Evolutionary conservation across 192 early-diverging fungal genomes (phyloP), one percentile per base, ranked within the genome.

Genomic region (Lobosporangium transversale): DNA sequence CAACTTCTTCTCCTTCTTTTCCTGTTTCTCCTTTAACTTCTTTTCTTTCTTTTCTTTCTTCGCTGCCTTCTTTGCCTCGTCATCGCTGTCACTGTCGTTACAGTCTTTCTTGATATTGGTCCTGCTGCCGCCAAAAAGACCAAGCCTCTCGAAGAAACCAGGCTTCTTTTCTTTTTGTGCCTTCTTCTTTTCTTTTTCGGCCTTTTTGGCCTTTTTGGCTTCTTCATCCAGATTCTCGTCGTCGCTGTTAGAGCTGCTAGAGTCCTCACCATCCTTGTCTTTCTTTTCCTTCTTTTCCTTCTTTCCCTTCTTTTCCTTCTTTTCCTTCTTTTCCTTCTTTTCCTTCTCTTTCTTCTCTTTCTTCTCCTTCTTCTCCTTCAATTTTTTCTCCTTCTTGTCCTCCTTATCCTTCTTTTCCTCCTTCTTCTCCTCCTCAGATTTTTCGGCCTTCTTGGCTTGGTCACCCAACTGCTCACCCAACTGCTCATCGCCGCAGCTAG

Each of bases 291-390:
- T 15, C n/a, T n/a, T n/a, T n/a, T n/a, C n/a, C n/a, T n/a, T n/a
- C n/a, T n/a, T n/a, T 11, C 37, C 24, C 61, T 52, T 52, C 49
- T 62, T 62, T 21, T 48, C 31, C 45, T 62, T 62, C 45, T 62
- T 48, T 26, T 49, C 45, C 21, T 62, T 48, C 35, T 62, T 62
- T 15, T 51, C 49, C 61, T 62, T 58, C 42, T 44, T 36, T 40
- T 11, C 31, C 30, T 57, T 40, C 31, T 57, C n/a, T n/a, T n/a
- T 10, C 8, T 14, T 14, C 37, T 40, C 24, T 42, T 53, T 53
- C 52, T 53, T 53, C 0, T 59, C 57, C 26, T 30, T 59, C 42
- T 45, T n/a, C n/a, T n/a, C n/a, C n/a, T n/a, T n/a, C n/a, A n/a
- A n/a, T n/a, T 32, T 9, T 42, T 58, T 58, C 33, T 43, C 24